Base-by-base conservation (phyloP, 768 basidiomycete genomes). In the Leccinum aurantiacum region DNA sequence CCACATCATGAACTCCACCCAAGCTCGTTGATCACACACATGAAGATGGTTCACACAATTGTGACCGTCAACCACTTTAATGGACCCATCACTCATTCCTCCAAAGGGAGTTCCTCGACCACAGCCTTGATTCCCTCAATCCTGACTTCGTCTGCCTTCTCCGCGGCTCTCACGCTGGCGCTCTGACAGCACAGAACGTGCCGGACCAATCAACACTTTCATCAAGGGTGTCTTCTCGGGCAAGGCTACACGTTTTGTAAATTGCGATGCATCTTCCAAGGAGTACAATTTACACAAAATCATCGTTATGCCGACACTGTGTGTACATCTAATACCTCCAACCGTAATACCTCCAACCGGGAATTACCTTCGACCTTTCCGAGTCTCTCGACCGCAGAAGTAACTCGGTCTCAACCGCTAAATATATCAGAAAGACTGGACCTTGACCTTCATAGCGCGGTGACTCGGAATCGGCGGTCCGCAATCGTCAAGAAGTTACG, bases 1-100 rank as follows among this genome's bases (percentile, higher is more conserved):
- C 56, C 93, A 96, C 68, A 98, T 98, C 74, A 93, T 98, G 90
- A 95, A 98, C 70, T 29, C 29, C 29, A 96, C 98, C 70, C 94
- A 97, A 74, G 91, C 95, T 1, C 83, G 90, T 13, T 81, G 91
- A 41, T 82, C 84, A 58, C 88, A 86, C 60, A 95, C 94, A 31
- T 11, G 77, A 95, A 95, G 84, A 95, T 88, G 2, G 93, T 96
- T 67, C 84, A 89, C 55, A 92, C 90, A 0, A 97, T 98, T 93
- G 86, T 95, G 9, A 95, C 91, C 0, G 81, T 98, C 74, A 90
- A 86, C 70, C 96, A 99, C 71, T 98, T 84, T 75, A 92, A 90
- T 59, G 94, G 94, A 0, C 83, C 93, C 4, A 91, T 98, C 14
- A 90, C 92, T 0, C 98, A 99, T 71, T 93, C 92, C 1, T 81